Evolutionary conservation across 2,329 filamentous ascomycete genomes (phyloP), one percentile per base, ranked within the genome.

Genomic region (Aspergillus hiratsukae): DNA sequence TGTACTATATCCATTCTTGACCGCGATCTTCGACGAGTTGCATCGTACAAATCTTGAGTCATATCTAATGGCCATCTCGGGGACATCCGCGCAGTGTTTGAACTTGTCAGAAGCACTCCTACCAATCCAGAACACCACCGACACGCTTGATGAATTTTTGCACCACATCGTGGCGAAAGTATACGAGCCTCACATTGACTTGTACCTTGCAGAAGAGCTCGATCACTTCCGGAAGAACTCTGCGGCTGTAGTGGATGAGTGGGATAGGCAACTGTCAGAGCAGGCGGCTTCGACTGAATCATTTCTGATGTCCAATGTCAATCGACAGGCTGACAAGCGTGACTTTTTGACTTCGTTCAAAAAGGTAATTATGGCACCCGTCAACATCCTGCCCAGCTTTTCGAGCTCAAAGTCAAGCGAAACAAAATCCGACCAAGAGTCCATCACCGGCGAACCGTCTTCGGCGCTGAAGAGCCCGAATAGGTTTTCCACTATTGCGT

Each of bases 331-430:
- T 1, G 94, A 95, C 61, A 99, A 99, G 76, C 90, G 91, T 64
- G 94, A 99, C 71, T 99, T 99, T 66, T 72, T 99, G 59, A 94
- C 87, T 48, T 96, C 92, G 0, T 99, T 99, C 80, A 97, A 91
- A 70, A 97, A 97, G 73, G 94, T 99, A 8, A 90, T 99, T 62
- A 97, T 99, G 92, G 95, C 96, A 87, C 94, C 94, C 2, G 93
- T 99, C 50, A 96, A 90, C 52, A 93, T 91, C 8, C 79, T 97
- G 3, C 90, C 91, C 1, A 87, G 83, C 49, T 83, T 90, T 61
- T 79, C 83, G 5, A 76, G 84, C 78, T n/a, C 81, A 81, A 54
- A 90, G 85, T 67, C 81, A 76, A 58, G 74, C 73, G 69, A 67
- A 40, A 8, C 64, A 9, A 73, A 70, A 54, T 49, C 61, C 0